Percentiles rank a stretch among this genome's conserved stretches.
Evolutionary conservation across 345 rosid genomes (phyloP).

Genomic region (Murraya koenigii): DNA sequence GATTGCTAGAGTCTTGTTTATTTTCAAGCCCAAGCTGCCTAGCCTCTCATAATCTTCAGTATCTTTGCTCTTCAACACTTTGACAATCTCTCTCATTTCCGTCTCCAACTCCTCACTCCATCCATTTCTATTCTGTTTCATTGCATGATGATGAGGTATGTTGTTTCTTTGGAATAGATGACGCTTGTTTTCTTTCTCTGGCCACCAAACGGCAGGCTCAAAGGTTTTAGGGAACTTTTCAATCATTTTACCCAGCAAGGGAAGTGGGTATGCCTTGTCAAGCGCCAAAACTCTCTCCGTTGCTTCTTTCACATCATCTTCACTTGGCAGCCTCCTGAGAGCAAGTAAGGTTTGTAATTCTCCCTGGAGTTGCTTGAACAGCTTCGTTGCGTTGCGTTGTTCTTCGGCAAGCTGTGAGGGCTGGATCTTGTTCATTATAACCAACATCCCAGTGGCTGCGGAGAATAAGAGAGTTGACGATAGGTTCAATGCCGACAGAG

Average conservation of each 20-base stretch:
- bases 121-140: slow-evolving; percentile 14
- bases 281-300: slow-evolving; percentile 28
- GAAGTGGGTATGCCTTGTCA: slow-evolving; percentile 32
- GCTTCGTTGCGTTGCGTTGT: slow-evolving; percentile 45
- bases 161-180: background rate
- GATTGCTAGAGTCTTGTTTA: slow-evolving; percentile 45
- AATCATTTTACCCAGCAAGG: slow-evolving; percentile 30
- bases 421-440: slow-evolving; percentile 56
- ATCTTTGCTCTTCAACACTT: slow-evolving; percentile 36
- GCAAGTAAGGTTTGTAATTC: slow-evolving; percentile 23
- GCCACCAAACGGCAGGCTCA: slow-evolving; percentile 32
- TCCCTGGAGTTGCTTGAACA: slow-evolving; percentile 35
- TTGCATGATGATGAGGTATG: background rate
- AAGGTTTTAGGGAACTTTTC: slow-evolving; percentile 30
- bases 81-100: slow-evolving; percentile 39
- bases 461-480: slow-evolving; percentile 42
- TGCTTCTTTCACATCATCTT: slow-evolving; percentile 19
- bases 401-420: slow-evolving; percentile 62
- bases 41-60: slow-evolving; percentile 38
- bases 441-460: slow-evolving; percentile 38
- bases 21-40: slow-evolving; percentile 37
- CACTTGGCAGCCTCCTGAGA: background rate
- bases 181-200: background rate
- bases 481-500: slow-evolving; percentile 39
- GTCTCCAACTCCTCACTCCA: slow-evolving; percentile 35